Evolutionary conservation across 2,329 filamentous ascomycete species (phyloP), one percentile per base, ranked within the genome.

Genomic region (Fusarium sp.): DNA sequence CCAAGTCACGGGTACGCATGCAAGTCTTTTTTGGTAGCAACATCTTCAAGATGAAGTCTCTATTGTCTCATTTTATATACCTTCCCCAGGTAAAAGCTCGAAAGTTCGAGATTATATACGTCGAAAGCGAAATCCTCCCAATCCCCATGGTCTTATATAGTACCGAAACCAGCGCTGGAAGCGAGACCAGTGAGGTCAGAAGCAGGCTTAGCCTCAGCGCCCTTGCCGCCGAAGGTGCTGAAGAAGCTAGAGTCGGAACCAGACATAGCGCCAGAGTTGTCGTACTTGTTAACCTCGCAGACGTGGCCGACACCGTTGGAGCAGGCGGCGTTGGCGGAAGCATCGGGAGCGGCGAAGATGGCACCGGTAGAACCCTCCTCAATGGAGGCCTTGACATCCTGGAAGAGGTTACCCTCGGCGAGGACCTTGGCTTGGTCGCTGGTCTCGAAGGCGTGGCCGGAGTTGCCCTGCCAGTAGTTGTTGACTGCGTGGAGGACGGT

Each of bases 401-500:
- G 83, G 81, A 88, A 89, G 42, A 86, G 78, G 72, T 87, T 88
- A 28, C 87, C 87, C 78, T 89, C 87, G 2, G 84, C 84, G 30
- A 89, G 79, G 37, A 88, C 81, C 48, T 66, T 49, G 57, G 75
- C 80, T 30, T 82, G 80, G 6, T 75, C 47, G 50, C 80, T 80
- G 49, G 83, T 77, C 77, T 88, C 88, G 75, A 89, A 89, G 12
- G 86, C 86, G 78, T 89, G 88, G 50, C 84, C 84, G 16, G 78
- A 75, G 78, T 84, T 85, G 72, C 83, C 81, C 72, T 86, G 82
- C 80, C 82, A 89, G 83, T 87, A 88, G 82, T 89, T 89, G 84
- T 89, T 89, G 75, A 88, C 85, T 40, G 85, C 85, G 78, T 90
- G 88, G 53, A 89, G 75, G 18, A 82, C 80, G 41, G 88, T 82